Conservation (phyloP, 371 early-diverging fungal species). For the Lichtheimia ramosa region DNA sequence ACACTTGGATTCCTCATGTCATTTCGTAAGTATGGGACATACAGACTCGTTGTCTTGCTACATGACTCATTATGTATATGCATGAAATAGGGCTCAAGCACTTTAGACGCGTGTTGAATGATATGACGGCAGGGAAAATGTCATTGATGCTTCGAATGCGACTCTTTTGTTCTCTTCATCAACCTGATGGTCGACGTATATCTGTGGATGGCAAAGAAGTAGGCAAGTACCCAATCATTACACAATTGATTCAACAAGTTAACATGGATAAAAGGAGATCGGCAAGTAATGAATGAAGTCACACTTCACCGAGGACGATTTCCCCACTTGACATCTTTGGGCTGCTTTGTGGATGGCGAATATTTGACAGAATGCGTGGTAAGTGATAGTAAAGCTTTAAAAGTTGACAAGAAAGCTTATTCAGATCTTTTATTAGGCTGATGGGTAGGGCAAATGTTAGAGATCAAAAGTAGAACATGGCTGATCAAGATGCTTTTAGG, state of each 20-base stretch:
- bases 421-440: constrained; percentile 41
- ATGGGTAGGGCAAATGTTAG: constrained; percentile 37
- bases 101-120: constrained; percentile 56
- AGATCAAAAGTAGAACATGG: too few species aligned
- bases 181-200: constrained; percentile 51
- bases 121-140: constrained; percentile 62
- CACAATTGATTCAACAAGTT: not conserved
- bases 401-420: not conserved
- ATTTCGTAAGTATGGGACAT: constrained; percentile 49
- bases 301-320: constrained; percentile 84
- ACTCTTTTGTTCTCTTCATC: constrained; percentile 68
- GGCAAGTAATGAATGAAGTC: constrained; percentile 87
- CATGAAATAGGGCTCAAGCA: constrained; percentile 56
- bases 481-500: constrained; percentile 22
- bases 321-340: constrained; percentile 79
- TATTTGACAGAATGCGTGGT: constrained; percentile 87
- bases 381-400: constrained; percentile 28
- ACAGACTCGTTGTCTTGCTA: too few species aligned
- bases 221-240: constrained; percentile 15
- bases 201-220: constrained; percentile 42
- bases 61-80: too few species aligned
- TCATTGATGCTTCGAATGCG: constrained; percentile 76
- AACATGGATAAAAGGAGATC: constrained; percentile 32
- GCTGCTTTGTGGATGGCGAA: constrained; percentile 78
- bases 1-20: constrained; percentile 91